Conservation (phyloP, 495 filamentous ascomycete genomes). For the Ramalina intermedia region DNA sequence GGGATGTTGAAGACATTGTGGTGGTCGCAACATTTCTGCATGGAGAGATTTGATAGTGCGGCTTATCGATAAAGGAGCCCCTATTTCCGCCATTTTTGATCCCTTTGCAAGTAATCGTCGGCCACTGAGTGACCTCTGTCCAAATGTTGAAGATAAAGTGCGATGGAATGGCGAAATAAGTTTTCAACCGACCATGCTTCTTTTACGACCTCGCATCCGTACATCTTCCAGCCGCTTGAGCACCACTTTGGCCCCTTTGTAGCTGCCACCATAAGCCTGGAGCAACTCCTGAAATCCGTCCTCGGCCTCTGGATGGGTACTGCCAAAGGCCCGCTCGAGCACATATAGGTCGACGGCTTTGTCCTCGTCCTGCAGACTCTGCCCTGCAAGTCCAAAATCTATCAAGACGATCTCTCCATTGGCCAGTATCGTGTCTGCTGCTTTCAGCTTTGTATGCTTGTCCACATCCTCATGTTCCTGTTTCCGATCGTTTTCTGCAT, state of each 20-base stretch:
- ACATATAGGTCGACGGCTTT: constrained; percentile 95
- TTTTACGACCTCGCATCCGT: constrained; percentile 89
- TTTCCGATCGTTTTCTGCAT: not conserved
- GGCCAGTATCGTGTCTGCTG: constrained; percentile 23
- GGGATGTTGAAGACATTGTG: no score
- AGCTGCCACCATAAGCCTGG: constrained; percentile 43
- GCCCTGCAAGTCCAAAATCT: constrained; percentile 84
- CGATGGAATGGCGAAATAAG: no score
- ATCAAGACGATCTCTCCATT: constrained; percentile 76
- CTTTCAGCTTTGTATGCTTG: constrained; percentile 11
- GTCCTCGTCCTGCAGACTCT: constrained; percentile 79
- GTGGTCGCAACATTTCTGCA: no score
- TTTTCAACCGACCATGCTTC: constrained; percentile 78
- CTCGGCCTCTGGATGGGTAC: constrained; percentile 84
- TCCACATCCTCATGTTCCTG: not conserved
- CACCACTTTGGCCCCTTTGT: constrained; percentile 42
- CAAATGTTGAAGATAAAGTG: no score
- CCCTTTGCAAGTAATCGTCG: no score
- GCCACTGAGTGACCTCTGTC: no score
- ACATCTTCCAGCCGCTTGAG: constrained; percentile 82
- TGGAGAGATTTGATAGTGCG: no score
- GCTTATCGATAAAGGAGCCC: no score
- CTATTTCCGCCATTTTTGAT: no score
- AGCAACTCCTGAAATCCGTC: constrained; percentile 53
- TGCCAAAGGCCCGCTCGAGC: constrained; percentile 87